Evolutionary conservation across 345 rosid species (phyloP).

Genomic region (Carallia brachiata): DNA sequence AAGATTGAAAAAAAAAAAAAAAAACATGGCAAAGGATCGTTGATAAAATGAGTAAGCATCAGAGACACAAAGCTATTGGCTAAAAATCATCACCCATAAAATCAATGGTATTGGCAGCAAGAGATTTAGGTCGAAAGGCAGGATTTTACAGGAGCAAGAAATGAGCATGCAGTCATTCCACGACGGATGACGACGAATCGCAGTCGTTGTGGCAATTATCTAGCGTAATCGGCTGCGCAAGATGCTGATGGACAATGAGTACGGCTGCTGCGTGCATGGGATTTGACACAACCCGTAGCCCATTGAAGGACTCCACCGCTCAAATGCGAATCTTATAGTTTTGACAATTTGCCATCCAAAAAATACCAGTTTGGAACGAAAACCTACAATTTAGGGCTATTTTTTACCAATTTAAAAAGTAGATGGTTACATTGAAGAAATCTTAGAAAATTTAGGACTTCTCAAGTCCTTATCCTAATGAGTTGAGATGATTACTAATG

Average conservation of each 20-base stretch:
- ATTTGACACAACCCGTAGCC: constrained; percentile 47
- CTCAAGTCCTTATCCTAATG: too few relatives aligned
- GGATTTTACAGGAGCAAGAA: constrained; percentile 27
- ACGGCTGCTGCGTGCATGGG: constrained; percentile 13
- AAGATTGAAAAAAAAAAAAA: too few relatives aligned
- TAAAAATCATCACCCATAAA: constrained; percentile 47
- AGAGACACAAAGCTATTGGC: constrained; percentile 81
- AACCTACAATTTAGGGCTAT: too few relatives aligned
- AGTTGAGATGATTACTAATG: too few relatives aligned
- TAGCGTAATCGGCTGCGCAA: constrained; percentile 58
- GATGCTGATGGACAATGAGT: constrained; percentile 15
- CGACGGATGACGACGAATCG: constrained; percentile 89
- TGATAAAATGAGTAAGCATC: constrained; percentile 21
- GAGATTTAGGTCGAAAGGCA: constrained; percentile 84
- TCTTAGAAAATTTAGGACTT: too few relatives aligned
- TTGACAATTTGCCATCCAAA: too few relatives aligned
- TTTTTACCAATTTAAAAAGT: too few relatives aligned
- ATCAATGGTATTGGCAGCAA: constrained; percentile 58
- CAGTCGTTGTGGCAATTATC: constrained; percentile 93
- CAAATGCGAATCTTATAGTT: too few relatives aligned
- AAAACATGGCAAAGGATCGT: too few relatives aligned
- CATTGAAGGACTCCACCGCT: constrained; percentile 84
- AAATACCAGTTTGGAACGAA: too few relatives aligned
- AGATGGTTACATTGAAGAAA: too few relatives aligned
- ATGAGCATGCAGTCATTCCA: constrained; percentile 44